Base-by-base conservation (phyloP, 1,284 basidiomycete genomes). In the Cryptococcus neoformans region DNA sequence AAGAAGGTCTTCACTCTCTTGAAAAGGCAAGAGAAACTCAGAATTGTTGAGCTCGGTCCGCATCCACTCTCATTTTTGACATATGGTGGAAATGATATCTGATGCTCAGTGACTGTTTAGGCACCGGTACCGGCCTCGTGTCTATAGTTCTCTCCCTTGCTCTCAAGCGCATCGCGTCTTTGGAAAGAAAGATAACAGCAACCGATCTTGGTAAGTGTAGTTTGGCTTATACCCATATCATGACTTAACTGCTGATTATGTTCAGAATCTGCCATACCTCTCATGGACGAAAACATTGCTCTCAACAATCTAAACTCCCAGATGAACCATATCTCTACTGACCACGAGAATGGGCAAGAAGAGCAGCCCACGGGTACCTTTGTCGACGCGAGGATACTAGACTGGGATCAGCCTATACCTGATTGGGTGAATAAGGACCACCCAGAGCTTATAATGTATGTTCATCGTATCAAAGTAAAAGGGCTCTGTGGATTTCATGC, bases 91-190 rank as follows among this genome's bases (percentile, higher is more conserved):
- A n/a, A 14, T 12, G 12, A 12, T 28, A 35, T 10, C 34, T 44
- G 39, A 56, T 62, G n/a, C 52, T 58, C 2, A 55, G 17, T 21
- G 14, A 14, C 8, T 11, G 6, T 49, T 16, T 63, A 89, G 90
- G 90, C 45, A 84, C 89, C 34, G 90, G 90, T 9, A 91, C 88
- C 0, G 91, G 90, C 6, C 82, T 92, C 6, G 86, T 90, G 9
- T 84, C 87, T 0, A 76, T 91, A n/a, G 82, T 83, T 2, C 70
- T 92, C 1, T 82, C 83, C 1, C 78, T 83, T 1, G 71, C 88
- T 6, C 77, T 73, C 4, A 42, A 34, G 51, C 17, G 49, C 6
- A 14, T 42, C 47, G 34, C 35, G 16, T 37, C 45, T 9, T 35
- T 16, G 37, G 36, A 21, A 40, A 34, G 54, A 8, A 39, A 54